Base-by-base conservation (phyloP, 2,329 filamentous ascomycete species). In the Aspergillus viridinutans region DNA sequence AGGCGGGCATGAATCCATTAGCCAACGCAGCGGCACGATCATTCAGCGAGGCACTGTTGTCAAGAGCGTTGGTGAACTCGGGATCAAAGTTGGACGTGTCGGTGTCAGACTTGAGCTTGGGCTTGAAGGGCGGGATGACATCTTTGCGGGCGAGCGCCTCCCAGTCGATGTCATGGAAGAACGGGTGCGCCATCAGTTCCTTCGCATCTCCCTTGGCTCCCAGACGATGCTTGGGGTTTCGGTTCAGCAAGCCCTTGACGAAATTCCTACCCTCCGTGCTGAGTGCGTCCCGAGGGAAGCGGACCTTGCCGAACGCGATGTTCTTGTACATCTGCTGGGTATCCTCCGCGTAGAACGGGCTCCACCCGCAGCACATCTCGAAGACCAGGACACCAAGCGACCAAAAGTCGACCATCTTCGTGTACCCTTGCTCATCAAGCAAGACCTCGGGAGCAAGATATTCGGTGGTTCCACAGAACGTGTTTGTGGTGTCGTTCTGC, bases 301-400 rank as follows among this genome's bases (percentile, higher is more conserved):
- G 85, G 57, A 99, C 94, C 73, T 99, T 99, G 72, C 94, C 94
- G 70, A 99, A 99, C 0, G 94, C 94, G 72, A 99, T 99, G 78
- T 99, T 99, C 81, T 99, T 99, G 81, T 99, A 99, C 94, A 99
- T 99, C 74, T 99, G 94, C 76, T 99, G 94, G 0, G 94, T 99
- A 71, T 99, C 94, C 70, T 99, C 94, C 56, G 94, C 94, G 67
- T 97, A 99, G 77, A 99, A 99, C 0, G 94, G 94, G 68, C 92
- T 97, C 94, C 94, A 99, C 35, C 94, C 94, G 68, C 94, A 99
- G 79, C 94, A 99, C 94, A 99, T 99, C 75, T 99, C 94, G 68
- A 99, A 99, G 1, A 99, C 94, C 54, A 99, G 81, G 50, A 99
- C 94, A 56, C 94, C 94, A 12, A 99, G 82, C 1, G 94, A 99